Percentiles rank a stretch among this genome's conserved stretches.
These are phyloP conservation scores for Cutaneotrichosporon cavernicola DNA, from an alignment of 1,284 basidiomycete genomes.

Conservation along the genomic window DNA sequence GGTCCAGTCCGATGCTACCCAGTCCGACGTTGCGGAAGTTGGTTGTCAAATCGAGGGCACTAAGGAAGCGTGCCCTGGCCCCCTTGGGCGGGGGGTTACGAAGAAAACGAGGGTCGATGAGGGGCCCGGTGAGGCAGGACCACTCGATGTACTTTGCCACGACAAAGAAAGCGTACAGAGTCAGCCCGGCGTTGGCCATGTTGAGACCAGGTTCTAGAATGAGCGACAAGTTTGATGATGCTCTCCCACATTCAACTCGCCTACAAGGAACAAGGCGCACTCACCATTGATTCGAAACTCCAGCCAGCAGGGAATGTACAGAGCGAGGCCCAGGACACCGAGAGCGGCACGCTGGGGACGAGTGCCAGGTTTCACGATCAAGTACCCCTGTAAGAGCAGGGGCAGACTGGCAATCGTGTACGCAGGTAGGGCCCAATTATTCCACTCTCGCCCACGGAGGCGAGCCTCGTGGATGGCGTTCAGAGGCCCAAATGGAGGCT, in stretches of 20 bases:
- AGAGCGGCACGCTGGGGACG: not conserved
- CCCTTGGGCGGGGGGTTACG: slow-evolving; percentile 4
- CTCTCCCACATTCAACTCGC: not conserved
- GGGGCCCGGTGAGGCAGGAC: not conserved
- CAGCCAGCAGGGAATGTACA: not conserved
- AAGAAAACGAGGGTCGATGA: slow-evolving; percentile 24
- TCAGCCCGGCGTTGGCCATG: not conserved
- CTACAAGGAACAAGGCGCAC: not conserved
- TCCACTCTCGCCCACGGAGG: not conserved
- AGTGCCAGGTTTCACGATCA: not conserved
- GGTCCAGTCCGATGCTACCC: slow-evolving; percentile 27
- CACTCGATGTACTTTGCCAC: slow-evolving; percentile 1
- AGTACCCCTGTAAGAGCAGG: not conserved
- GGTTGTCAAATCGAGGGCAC: slow-evolving; percentile 34
- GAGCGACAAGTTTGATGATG: not conserved
- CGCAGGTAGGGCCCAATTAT: not conserved
- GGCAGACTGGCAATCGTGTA: not conserved
- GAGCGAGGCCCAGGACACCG: not conserved
- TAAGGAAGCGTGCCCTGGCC: slow-evolving; percentile 19
- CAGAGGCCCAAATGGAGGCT: slow-evolving; percentile 16
- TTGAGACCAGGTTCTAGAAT: not conserved
- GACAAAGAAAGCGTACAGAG: not conserved
- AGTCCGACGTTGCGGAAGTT: slow-evolving; percentile 41
- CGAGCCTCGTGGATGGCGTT: slow-evolving; percentile 11
- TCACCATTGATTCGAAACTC: not conserved